Conservation (phyloP, 106 monocot genomes). For the Ottelia alismoides region DNA sequence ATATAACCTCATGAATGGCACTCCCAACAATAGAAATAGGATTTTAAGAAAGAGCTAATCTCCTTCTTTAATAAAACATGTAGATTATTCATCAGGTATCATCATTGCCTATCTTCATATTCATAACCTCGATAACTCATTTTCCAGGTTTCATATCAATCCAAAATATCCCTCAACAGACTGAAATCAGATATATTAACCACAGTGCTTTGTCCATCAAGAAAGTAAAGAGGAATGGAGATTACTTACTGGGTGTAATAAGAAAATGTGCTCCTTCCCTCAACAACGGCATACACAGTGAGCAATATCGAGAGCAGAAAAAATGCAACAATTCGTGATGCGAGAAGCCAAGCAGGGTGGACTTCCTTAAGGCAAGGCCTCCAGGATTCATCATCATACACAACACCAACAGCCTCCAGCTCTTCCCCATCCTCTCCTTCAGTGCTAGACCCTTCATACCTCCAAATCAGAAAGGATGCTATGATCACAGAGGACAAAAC, state of each 20-base stretch:
- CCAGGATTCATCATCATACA: slow-evolving; percentile 59
- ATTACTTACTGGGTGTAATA: slow-evolving; percentile 66
- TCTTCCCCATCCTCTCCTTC: not conserved
- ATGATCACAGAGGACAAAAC: slow-evolving; percentile 29
- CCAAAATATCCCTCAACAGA: no score
- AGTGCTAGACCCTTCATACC: slow-evolving; percentile 35
- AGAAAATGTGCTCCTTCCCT: slow-evolving; percentile 32
- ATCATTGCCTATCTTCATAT: no score
- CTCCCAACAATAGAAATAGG: no score
- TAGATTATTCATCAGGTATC: no score
- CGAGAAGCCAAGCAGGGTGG: slow-evolving; percentile 62
- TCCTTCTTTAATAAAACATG: no score
- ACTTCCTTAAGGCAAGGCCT: slow-evolving; percentile 54
- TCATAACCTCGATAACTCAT: no score
- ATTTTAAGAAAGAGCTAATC: no score
- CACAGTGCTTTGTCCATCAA: no score
- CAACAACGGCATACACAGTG: slow-evolving; percentile 11
- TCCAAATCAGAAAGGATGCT: slow-evolving; percentile 52
- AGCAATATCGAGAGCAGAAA: slow-evolving; percentile 36
- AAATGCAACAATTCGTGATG: slow-evolving; percentile 36
- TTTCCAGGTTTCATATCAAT: no score
- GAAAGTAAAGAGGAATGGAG: not conserved
- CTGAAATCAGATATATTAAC: no score
- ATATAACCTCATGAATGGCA: no score
- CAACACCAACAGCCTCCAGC: slow-evolving; percentile 10